Evolutionary conservation across 495 filamentous ascomycete species (phyloP), one percentile per base, ranked within the genome.

Genomic region (Pyrenula aspistea): DNA sequence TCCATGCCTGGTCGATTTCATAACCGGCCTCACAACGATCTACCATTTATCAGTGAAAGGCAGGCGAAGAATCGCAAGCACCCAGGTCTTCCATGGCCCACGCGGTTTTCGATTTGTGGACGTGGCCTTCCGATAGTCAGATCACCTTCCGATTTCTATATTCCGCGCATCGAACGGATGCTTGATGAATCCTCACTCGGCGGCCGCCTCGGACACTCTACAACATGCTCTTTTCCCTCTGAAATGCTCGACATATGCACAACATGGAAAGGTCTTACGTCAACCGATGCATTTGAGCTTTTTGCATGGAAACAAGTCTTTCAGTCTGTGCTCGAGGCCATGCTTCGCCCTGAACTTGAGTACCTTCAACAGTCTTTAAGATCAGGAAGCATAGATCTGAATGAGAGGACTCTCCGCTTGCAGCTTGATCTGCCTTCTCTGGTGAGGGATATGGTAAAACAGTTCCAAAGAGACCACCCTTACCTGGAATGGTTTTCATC

Each of bases 181-280:
- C 15, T 20, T 57, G 8, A n/a, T n/a, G n/a, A n/a, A 22, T 22
- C 24, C 22, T 25, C n/a, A 48, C 54, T 23, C 59, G 47, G 22
- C 20, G 23, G 31, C 59, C 24, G 49, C 36, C 23, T n/a, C 50
- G 23, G 21, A 8, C 50, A 52, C n/a, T 52, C 8, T 20, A 19
- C n/a, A 52, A 52, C 50, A 52, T 52, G 31, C 31, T n/a, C n/a
- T n/a, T 8, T 42, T 42, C 31, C 31, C 4, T 8, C 56, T 22
- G 58, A 64, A 25, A 57, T 57, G 20, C 22, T 65, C 20, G 51
- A 58, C 21, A 49, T 58, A 10, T 54, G 53, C 22, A 66, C 62
- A 25, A 55, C 50, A 22, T 65, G 62, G 62, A 62, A 59, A 20
- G 60, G 60, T 24, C 53, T 66, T 2, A 49, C 55, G 19, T 24